Conservation (phyloP, 306 rosid species). For the Morella rubra region DNA sequence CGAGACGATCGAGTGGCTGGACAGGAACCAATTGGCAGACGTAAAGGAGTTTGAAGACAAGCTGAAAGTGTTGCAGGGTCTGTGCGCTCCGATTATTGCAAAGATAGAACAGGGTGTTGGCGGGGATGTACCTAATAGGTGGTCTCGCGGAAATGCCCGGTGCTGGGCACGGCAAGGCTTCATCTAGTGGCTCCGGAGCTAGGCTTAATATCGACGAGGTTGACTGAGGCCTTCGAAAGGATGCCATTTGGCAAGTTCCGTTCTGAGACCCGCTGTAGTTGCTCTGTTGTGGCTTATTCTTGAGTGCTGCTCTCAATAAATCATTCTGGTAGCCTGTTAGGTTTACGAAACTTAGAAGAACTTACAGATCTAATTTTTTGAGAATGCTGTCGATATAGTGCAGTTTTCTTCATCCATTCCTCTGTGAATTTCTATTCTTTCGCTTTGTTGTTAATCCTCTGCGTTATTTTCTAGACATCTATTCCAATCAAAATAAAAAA, state of each 20-base stretch:
- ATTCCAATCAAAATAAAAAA: no score
- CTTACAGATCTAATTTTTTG: background rate
- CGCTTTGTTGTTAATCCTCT: background rate
- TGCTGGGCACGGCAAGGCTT: no score
- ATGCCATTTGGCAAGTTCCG: background rate
- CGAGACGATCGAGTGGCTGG: background rate
- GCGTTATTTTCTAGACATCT: no score
- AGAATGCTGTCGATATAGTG: no score
- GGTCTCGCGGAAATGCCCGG: no score
- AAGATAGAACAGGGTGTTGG: background rate
- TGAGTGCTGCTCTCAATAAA: no score
- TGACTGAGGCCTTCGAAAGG: background rate
- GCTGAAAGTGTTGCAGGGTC: background rate
- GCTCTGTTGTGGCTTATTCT: background rate
- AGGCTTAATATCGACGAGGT: background rate
- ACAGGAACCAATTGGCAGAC: background rate
- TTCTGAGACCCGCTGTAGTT: background rate
- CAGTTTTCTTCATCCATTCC: background rate
- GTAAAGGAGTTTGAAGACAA: background rate
- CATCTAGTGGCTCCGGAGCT: background rate
- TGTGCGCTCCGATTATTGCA: background rate
- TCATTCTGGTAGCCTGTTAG: no score
- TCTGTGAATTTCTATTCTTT: no score
- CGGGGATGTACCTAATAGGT: background rate
- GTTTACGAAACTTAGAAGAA: no score